phyloP scores from a whole-genome alignment of 2,329 filamentous ascomycete species.

The Diaporthe aspalathi region DNA sequence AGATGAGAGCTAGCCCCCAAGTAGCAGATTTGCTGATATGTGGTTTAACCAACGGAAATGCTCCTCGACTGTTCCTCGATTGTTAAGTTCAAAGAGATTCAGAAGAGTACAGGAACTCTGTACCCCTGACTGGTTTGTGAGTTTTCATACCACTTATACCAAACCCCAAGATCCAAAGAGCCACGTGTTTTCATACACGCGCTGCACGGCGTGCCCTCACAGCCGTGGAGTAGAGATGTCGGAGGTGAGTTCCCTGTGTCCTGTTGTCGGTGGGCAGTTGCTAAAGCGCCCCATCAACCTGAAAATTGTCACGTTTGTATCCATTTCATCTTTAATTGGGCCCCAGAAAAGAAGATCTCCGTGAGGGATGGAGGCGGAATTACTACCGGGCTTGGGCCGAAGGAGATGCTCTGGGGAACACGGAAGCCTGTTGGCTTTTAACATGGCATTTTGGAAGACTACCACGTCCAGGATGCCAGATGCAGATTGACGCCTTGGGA shows the following conservation, averaged over 20 bases:
- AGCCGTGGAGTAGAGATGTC: not conserved
- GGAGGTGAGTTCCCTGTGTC: not conserved
- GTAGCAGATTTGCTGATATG: not conserved
- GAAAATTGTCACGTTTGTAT: not conserved
- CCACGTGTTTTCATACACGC: not conserved
- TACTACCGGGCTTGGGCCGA: not conserved
- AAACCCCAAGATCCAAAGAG: not conserved
- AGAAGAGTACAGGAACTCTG: no score
- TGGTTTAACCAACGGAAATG: no score
- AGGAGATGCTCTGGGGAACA: not conserved
- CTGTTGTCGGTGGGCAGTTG: not conserved
- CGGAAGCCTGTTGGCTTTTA: no score
- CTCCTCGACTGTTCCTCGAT: no score
- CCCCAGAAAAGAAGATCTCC: not conserved
- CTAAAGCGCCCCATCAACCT: not conserved
- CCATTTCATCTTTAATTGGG: not conserved
- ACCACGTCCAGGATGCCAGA: not conserved
- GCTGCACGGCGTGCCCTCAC: not conserved
- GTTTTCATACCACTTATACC: no score
- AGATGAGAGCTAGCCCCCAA: not conserved
- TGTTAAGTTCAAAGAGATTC: no score
- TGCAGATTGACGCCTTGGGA: no score
- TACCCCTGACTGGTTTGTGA: no score
- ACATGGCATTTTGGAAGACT: no score
- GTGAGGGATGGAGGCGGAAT: not conserved